Conservation (phyloP, 2,329 filamentous ascomycete species). For the Trichoderma afroharzianum region DNA sequence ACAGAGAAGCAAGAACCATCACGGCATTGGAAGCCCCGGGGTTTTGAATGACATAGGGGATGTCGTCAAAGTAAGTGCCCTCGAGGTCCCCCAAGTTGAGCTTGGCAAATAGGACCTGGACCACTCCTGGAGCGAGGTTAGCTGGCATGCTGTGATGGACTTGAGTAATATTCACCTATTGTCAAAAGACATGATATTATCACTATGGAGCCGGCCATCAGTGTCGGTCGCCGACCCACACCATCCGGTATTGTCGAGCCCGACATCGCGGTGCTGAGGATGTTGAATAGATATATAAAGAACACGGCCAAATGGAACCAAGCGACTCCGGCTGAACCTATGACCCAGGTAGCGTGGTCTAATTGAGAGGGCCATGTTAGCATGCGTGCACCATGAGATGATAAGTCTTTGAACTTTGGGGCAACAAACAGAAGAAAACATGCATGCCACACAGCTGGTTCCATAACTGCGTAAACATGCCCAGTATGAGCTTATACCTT, state of each 20-base stretch:
- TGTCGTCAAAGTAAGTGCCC: neutral
- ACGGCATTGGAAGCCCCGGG: slow-evolving; percentile 58
- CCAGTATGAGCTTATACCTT: slow-evolving; percentile 53
- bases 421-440: neutral
- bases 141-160: neutral
- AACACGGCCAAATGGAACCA: slow-evolving; percentile 52
- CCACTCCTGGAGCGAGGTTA: neutral
- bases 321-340: slow-evolving; percentile 54
- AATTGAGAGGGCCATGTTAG: slow-evolving; percentile 20
- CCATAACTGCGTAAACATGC: slow-evolving; percentile 58
- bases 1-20: slow-evolving; percentile 59
- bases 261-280: slow-evolving; percentile 52
- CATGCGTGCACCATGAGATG: slow-evolving; percentile 43
- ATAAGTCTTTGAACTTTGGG: neutral
- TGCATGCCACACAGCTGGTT: slow-evolving; percentile 59
- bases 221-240: slow-evolving; percentile 53
- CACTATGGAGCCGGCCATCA: slow-evolving; percentile 53
- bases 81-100: neutral
- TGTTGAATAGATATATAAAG: slow-evolving; percentile 60
- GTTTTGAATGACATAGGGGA: slow-evolving; percentile 55
- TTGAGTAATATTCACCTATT: slow-evolving; percentile 41
- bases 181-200: slow-evolving; percentile 62
- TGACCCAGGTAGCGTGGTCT: slow-evolving; percentile 59
- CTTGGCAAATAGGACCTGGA: neutral
- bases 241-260: slow-evolving; percentile 59